Conservation (phyloP, 345 rosid species). For the Salix koriyanagi region DNA sequence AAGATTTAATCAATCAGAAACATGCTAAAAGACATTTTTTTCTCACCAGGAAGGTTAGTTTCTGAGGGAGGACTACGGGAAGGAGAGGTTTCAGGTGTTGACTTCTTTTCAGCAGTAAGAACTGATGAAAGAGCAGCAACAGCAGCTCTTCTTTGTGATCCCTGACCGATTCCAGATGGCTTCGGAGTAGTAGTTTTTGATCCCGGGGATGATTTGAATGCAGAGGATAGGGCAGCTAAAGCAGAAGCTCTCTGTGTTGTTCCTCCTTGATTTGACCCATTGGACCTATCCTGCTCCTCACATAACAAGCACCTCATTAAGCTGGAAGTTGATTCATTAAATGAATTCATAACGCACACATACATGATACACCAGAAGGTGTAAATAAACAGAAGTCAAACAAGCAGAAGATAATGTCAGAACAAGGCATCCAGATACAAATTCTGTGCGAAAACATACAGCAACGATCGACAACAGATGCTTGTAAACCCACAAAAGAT, state of each 20-base stretch:
- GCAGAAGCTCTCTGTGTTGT: slow-evolving; percentile 81
- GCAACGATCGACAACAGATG: background rate
- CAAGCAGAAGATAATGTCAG: background rate
- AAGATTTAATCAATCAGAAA: background rate
- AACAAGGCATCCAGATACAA: background rate
- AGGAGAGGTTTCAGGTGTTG: slow-evolving; percentile 66
- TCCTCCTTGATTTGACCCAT: slow-evolving; percentile 59
- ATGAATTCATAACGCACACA: background rate
- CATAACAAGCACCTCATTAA: background rate
- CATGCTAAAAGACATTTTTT: background rate
- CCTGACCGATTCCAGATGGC: slow-evolving; percentile 42
- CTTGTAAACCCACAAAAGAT: background rate
- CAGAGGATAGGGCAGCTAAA: slow-evolving; percentile 75
- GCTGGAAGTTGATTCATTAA: background rate
- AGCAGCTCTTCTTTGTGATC: slow-evolving; percentile 94
- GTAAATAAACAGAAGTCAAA: background rate
- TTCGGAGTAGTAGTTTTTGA: slow-evolving; percentile 38
- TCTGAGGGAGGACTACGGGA: slow-evolving; percentile 45
- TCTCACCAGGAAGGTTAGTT: slow-evolving; percentile 45
- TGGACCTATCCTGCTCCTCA: slow-evolving; percentile 53
- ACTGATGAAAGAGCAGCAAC: slow-evolving; percentile 90
- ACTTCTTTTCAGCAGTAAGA: slow-evolving; percentile 78
- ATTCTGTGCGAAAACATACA: background rate
- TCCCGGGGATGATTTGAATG: slow-evolving; percentile 61
- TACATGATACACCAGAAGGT: background rate